phyloP scores from a whole-genome alignment of 2,329 filamentous ascomycete species.

The Thielaviopsis cerberus region DNA sequence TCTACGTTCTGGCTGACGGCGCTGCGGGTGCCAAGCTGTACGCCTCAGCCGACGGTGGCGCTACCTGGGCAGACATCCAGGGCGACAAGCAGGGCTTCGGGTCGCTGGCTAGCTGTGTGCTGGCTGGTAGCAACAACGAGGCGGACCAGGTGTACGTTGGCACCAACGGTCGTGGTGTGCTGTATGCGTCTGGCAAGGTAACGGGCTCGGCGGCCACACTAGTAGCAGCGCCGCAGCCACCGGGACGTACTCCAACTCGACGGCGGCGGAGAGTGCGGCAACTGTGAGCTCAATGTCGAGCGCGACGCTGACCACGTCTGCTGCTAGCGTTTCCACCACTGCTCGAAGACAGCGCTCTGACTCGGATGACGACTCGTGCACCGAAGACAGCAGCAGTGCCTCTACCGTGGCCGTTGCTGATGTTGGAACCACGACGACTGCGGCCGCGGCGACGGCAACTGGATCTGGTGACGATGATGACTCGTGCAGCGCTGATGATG shows the following conservation, averaged over 20 bases:
- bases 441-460: no score
- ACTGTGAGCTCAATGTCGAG: no score
- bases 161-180: conserved; percentile 6
- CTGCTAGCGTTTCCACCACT: background rate
- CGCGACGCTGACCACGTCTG: no score
- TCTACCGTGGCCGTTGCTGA: background rate
- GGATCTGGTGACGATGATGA: background rate
- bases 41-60: conserved; percentile 25
- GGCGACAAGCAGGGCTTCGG: conserved; percentile 26
- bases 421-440: no score
- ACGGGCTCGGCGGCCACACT: background rate
- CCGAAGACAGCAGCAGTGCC: background rate
- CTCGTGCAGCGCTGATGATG: background rate
- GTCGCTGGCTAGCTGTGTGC: conserved; percentile 21
- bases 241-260: background rate
- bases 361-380: background rate
- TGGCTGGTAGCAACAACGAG: conserved; percentile 28
- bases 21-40: conserved; percentile 26
- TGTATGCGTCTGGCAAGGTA: background rate
- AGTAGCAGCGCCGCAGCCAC: background rate
- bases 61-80: conserved; percentile 29
- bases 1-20: conserved; percentile 16
- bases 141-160: conserved; percentile 23
- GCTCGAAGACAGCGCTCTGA: background rate
- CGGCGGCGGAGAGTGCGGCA: no score